These are phyloP conservation scores for Penicillium odoratum DNA, from an alignment of 495 filamentous ascomycete species.

Conservation along the genomic window DNA sequence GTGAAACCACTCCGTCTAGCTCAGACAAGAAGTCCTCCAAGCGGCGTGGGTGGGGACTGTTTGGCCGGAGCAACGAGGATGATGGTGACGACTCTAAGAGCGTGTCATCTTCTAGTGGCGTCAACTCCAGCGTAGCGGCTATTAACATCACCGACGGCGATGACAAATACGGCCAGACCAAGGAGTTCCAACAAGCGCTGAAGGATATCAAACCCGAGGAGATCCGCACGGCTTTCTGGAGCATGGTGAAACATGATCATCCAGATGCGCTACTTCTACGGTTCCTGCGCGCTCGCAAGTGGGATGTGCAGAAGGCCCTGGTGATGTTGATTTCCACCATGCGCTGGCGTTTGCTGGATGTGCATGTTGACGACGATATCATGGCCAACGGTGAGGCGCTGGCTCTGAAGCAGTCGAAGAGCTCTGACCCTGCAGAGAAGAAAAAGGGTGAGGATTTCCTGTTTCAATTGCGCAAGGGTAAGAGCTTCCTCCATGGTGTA, in stretches of 20 bases:
- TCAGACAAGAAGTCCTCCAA: constrained; percentile 69
- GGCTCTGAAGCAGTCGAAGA: constrained; percentile 60
- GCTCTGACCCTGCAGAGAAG: constrained; percentile 52
- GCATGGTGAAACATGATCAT: constrained; percentile 94
- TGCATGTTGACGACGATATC: constrained; percentile 85
- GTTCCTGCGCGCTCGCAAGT: constrained; percentile 91
- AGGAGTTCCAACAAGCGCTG: constrained; percentile 80
- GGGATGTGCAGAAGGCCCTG: constrained; percentile 90
- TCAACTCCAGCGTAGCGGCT: constrained; percentile 31
- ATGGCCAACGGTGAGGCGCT: constrained; percentile 74
- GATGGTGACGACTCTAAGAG: constrained; percentile 53
- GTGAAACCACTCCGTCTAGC: constrained; percentile 24
- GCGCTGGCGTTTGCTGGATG: constrained; percentile 80
- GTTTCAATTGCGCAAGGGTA: constrained; percentile 83
- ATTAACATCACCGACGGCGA: constrained; percentile 58
- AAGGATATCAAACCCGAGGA: constrained; percentile 73
- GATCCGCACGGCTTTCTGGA: constrained; percentile 83
- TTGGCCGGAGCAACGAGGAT: constrained; percentile 55
- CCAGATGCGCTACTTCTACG: constrained; percentile 85
- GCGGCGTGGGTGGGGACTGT: constrained; percentile 56
- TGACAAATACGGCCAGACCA: constrained; percentile 91
- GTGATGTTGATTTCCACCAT: constrained; percentile 95
- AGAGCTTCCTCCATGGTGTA: constrained; percentile 86
- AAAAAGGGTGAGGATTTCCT: constrained; percentile 81
- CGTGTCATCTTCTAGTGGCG: constrained; percentile 30